A percentile compares a stretch with the other conserved stretches of the same genome.
These are phyloP conservation scores for Chrysanthemum lavandulifolium DNA, from an alignment of 129 eudicot species.

Conservation along the genomic window DNA sequence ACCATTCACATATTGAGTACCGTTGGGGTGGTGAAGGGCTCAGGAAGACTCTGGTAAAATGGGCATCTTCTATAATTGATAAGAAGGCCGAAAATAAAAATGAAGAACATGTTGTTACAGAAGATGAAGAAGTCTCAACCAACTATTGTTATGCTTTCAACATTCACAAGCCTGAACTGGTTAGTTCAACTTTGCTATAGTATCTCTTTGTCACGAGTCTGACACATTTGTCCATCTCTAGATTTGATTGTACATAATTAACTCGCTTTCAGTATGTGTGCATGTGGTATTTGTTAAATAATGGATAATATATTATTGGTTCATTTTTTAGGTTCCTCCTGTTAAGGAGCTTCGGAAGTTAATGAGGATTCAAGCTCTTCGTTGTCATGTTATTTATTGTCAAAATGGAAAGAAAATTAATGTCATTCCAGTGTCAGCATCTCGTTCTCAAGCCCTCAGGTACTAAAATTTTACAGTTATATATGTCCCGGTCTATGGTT, in stretches of 20 bases:
- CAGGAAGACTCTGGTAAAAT: slow-evolving; percentile 87
- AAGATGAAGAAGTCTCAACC: slow-evolving; percentile 87
- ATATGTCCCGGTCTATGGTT: background rate
- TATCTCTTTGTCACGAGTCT: background rate
- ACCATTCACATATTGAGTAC: slow-evolving; percentile 93
- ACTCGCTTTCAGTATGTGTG: background rate
- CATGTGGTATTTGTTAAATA: background rate
- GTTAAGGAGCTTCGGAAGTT: slow-evolving; percentile 80
- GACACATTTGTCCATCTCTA: background rate
- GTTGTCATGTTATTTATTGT: slow-evolving; percentile 86
- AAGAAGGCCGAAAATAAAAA: slow-evolving; percentile 57
- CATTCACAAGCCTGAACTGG: slow-evolving; percentile 75
- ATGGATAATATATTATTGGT: slow-evolving; percentile 5
- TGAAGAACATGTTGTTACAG: slow-evolving; percentile 65
- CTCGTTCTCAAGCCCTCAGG: slow-evolving; percentile 99
- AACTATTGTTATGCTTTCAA: slow-evolving; percentile 88
- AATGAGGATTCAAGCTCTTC: slow-evolving; percentile 97
- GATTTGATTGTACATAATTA: background rate
- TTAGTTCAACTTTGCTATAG: slow-evolving; percentile 28
- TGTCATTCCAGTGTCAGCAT: slow-evolving; percentile 89
- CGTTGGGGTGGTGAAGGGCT: slow-evolving; percentile 99
- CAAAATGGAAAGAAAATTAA: slow-evolving; percentile 81
- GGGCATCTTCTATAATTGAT: slow-evolving; percentile 66
- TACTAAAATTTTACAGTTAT: slow-evolving; percentile 11
- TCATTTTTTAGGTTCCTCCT: slow-evolving; percentile 74